Conservation (phyloP, 2,329 filamentous ascomycete genomes). For the Sclerotinia sclerotiorum region DNA sequence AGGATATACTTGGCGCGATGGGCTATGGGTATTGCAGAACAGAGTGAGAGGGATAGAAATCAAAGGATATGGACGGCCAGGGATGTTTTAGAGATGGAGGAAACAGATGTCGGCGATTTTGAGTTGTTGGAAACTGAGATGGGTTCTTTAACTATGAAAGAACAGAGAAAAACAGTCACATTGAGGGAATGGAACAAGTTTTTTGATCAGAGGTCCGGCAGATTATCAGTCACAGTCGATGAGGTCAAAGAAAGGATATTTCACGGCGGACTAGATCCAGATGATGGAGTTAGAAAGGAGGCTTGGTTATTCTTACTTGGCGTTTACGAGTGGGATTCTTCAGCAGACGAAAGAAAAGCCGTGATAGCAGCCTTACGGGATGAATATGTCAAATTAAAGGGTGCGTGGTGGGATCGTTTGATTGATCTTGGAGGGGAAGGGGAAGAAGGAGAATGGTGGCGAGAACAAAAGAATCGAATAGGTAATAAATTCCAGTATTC, state of each 20-base stretch:
- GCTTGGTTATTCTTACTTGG: conserved; percentile 94
- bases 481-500: conserved; percentile 57
- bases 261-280: conserved; percentile 83
- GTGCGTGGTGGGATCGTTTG: conserved; percentile 92
- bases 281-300: conserved; percentile 92
- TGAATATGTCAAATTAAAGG: conserved; percentile 91
- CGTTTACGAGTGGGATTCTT: conserved; percentile 92
- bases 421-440: conserved; percentile 76
- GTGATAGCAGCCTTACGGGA: conserved; percentile 83
- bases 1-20: conserved; percentile 91
- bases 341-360: conserved; percentile 77
- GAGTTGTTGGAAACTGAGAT: conserved; percentile 83
- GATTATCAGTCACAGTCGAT: conserved; percentile 75
- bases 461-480: conserved; percentile 88
- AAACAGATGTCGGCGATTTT: conserved; percentile 93
- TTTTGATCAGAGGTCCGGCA: conserved; percentile 75
- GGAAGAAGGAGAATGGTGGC: conserved; percentile 92
- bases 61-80: conserved; percentile 90
- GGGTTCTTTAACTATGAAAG: conserved; percentile 69
- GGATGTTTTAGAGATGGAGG: conserved; percentile 90
- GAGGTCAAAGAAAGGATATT: conserved; percentile 98
- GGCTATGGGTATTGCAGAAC: conserved; percentile 98
- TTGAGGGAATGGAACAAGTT: conserved; percentile 87
- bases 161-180: conserved; percentile 74
- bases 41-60: conserved; percentile 83